Base-by-base conservation (phyloP, 495 filamentous ascomycete genomes). In the Aspergillus incahuasiensis region DNA sequence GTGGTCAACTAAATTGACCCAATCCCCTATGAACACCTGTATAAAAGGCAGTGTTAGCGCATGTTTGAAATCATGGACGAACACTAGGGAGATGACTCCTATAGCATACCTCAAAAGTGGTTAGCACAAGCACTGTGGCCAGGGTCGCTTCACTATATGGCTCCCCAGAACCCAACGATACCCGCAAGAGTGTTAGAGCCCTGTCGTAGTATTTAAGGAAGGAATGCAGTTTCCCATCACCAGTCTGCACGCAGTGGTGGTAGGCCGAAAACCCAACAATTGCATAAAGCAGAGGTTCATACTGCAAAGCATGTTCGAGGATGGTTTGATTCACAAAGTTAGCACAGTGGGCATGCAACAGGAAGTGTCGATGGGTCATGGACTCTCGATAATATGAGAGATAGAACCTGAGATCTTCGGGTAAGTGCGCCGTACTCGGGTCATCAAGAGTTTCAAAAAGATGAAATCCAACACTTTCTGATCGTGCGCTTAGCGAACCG, bases 1-100 rank as follows among this genome's bases (percentile, higher is more conserved):
- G 70, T 98, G 94, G 30, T 90, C 87, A 64, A 92, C 82, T 41
- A 97, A 77, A 63, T 92, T 96, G 49, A 90, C 82, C 89, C 89
- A 97, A 64, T 98, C 94, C 8, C 94, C 94, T 52, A 96, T 80
- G 62, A 89, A 94, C 73, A 97, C 94, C 92, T 97, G 63, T 21
- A 60, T 43, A 41, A 28, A 11, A 45, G 72, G 71, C 59, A 78
- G 62, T 19, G 34, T 35, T 21, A 52, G 28, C 40, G 20, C 12
- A 25, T 50, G 20, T 19, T 50, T 40, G 30, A 18, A 30, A 39
- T 3, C 41, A 45, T 22, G 52, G 52, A 30, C 38, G 19, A 9
- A 54, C 24, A 21, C 20, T 6, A 38, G n/a, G 45, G 11, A 50
- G 7, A 32, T 6, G 8, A 4, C 38, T 18, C 5, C 3, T 4